These are phyloP conservation scores for Lodderomyces beijingensis DNA, from an alignment of 1,139 yeast genomes.

Conservation along the genomic window DNA sequence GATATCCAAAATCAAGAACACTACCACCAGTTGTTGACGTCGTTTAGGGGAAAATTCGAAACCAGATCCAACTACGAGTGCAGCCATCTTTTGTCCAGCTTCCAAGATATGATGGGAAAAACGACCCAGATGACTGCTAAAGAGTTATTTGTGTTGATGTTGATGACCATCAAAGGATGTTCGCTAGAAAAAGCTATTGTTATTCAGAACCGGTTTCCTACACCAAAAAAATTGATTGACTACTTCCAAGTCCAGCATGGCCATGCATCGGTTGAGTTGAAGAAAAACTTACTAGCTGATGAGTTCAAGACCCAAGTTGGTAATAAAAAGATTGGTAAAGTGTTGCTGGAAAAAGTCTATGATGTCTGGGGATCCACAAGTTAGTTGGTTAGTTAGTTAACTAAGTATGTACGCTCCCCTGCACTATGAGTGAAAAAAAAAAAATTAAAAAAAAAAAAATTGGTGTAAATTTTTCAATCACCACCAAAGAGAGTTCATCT, in stretches of 20 bases:
- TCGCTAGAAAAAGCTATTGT: conserved; percentile 80
- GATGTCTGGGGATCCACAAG: conserved; percentile 51
- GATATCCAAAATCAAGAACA: conserved; percentile 50
- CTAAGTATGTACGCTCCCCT: too few relatives aligned
- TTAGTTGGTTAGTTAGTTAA: neutral
- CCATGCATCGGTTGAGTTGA: conserved; percentile 23
- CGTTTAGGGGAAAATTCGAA: conserved; percentile 44
- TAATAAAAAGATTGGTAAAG: conserved; percentile 55
- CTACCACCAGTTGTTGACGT: conserved; percentile 36
- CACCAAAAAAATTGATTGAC: conserved; percentile 53
- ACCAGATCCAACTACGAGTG: conserved; percentile 33
- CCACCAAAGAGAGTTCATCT: too few relatives aligned
- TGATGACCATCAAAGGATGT: conserved; percentile 76
- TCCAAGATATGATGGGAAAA: conserved; percentile 69
- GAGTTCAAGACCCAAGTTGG: conserved; percentile 53
- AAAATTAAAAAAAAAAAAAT: conserved; percentile 4
- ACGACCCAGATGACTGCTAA: conserved; percentile 65
- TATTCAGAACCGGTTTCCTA: conserved; percentile 62
- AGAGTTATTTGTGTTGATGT: conserved; percentile 71
- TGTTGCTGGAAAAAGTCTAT: conserved; percentile 56
- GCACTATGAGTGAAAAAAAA: neutral
- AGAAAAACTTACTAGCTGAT: conserved; percentile 37
- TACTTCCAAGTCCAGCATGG: conserved; percentile 21
- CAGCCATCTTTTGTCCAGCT: conserved; percentile 62
- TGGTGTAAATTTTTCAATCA: too few relatives aligned